phyloP scores from a whole-genome alignment of 441 rosid species.

The Cnidoscolus chayamansa region DNA sequence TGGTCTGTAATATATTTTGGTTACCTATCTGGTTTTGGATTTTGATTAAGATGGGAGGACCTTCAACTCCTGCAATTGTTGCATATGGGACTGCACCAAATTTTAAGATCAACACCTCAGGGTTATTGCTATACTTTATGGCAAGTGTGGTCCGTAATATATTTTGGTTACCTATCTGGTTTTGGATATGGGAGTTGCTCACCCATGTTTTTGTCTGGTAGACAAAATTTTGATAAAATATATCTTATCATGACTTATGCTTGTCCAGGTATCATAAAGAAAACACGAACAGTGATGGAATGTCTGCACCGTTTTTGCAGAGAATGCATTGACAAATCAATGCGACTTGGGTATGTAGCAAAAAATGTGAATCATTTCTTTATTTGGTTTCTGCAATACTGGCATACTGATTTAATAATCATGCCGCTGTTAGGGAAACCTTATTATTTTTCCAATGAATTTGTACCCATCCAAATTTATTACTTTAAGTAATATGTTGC shows the following conservation, averaged over 20 bases:
- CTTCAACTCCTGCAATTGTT: too few species aligned
- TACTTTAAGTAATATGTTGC: constrained; percentile 29
- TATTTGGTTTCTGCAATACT: background rate
- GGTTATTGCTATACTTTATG: constrained; percentile 1
- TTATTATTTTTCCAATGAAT: constrained; percentile 13
- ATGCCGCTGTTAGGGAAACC: constrained; percentile 5
- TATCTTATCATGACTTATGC: constrained; percentile 13
- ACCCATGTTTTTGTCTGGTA: constrained; percentile 2
- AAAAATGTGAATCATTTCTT: background rate
- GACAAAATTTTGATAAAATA: background rate
- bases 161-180: background rate
- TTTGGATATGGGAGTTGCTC: background rate
- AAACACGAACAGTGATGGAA: constrained; percentile 94
- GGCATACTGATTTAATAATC: background rate
- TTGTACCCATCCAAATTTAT: too few species aligned
- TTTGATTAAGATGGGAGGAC: too few species aligned
- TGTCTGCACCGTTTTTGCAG: constrained; percentile 95
- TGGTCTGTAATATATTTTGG: background rate
- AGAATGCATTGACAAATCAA: constrained; percentile 97
- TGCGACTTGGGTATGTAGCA: constrained; percentile 82
- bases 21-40: constrained; percentile 6
- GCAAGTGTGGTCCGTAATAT: background rate
- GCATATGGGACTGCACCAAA: background rate
- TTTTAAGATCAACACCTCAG: background rate
- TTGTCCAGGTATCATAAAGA: constrained; percentile 79